Evolutionary conservation across 352 stramenopile species (phyloP), one percentile per base, ranked within the genome.

Genomic region (Pythium sp.): DNA sequence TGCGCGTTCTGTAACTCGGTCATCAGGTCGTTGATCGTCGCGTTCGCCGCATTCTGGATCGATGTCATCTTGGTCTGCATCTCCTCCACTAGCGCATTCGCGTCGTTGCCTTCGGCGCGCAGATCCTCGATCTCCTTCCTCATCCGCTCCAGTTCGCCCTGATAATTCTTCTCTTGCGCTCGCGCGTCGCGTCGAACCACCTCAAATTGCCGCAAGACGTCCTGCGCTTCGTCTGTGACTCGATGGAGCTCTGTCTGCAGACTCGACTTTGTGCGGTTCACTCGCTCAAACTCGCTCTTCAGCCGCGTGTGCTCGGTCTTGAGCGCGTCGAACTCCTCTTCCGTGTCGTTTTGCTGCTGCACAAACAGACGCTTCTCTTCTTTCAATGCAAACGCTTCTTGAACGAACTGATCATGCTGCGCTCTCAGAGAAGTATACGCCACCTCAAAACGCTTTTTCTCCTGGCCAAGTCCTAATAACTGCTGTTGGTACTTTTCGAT

Each of bases 1-100:
- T 91, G 82, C 7, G 76, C 76, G 28, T 71, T 71, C 63, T 91
- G 84, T 9, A 93, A 43, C 64, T 93, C 85, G 6, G 47, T 63
- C 56, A 91, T 78, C 2, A 93, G 65, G 26, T 93, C 85, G 64
- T 93, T 89, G 56, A 93, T 91, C 8, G 85, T 93, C 0, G 85
- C 85, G 70, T 93, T 93, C 15, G 85, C 85, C 5, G 85, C 85
- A 65, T 61, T 89, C 66, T 93, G 85, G 28, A 93, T 83, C 0
- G 85, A 87, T 18, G 76, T 80, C 61, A 93, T 80, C 63, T 93
- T 90, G 14, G 58, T 69, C 49, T 93, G 85, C 34, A 93, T 55
- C 62, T 91, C 81, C 47, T 91, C 85, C 0, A 77, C 68, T 8
- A 85, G 63, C 0, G 75, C 73, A 18, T 51, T 67, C 1, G 64